phyloP scores from a whole-genome alignment of 352 stramenopile species.

The Phytopythium delawarense region DNA sequence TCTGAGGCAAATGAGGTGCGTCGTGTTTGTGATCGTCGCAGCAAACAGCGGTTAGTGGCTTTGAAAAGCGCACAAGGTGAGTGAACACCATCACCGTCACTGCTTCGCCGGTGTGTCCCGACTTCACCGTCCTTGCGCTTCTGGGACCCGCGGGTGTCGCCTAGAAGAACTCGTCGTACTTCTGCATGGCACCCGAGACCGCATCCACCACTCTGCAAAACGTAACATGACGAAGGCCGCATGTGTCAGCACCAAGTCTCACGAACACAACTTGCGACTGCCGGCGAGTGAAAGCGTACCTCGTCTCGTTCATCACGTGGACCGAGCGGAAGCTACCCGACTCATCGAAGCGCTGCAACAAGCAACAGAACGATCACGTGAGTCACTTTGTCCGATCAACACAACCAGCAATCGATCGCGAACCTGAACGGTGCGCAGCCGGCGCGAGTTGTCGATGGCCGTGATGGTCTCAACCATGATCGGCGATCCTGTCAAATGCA shows the following conservation, averaged over 20 bases:
- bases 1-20: background rate
- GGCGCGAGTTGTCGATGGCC: conserved; percentile 71
- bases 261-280: background rate
- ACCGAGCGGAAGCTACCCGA: conserved; percentile 81
- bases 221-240: background rate
- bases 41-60: background rate
- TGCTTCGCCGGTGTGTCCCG: background rate
- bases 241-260: background rate
- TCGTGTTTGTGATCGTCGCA: background rate
- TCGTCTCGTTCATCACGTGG: conserved; percentile 87
- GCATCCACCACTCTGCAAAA: conserved; percentile 66
- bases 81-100: background rate
- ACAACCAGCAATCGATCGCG: background rate
- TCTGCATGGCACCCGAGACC: conserved; percentile 85
- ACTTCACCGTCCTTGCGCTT: background rate
- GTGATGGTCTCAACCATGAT: conserved; percentile 86
- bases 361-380: background rate
- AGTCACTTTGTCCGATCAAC: background rate
- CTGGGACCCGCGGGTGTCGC: background rate
- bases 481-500: conserved; percentile 36
- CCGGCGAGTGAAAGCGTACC: conserved; percentile 20
- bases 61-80: background rate
- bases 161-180: conserved; percentile 84
- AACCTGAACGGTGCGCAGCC: conserved; percentile 77
- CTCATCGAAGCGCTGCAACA: conserved; percentile 71